These are phyloP conservation scores for Microstegium vimineum DNA, from an alignment of 176 grass and related monocot species.

Conservation along the genomic window DNA sequence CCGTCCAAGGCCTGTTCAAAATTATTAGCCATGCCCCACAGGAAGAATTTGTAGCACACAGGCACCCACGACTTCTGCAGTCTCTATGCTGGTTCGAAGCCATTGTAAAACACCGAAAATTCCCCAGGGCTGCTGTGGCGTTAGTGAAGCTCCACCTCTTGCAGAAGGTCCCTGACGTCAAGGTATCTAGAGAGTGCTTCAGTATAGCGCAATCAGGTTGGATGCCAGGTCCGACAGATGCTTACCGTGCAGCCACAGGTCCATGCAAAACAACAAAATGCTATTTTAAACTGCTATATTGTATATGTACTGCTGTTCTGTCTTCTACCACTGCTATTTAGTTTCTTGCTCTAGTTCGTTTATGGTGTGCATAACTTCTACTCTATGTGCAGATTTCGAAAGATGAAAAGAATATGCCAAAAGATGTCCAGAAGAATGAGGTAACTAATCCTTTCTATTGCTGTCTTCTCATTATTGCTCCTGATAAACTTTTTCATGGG, in stretches of 20 bases:
- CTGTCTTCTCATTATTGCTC: conserved; percentile 13
- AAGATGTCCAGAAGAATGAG: conserved; percentile 54
- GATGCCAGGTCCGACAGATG: background rate
- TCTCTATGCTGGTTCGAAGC: background rate
- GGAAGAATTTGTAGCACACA: background rate
- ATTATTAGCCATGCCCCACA: background rate
- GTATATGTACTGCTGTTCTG: background rate
- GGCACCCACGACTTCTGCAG: background rate
- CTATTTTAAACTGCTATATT: background rate
- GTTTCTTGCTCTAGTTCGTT: conserved; percentile 9
- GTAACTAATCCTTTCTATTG: conserved; percentile 10
- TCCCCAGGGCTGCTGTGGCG: background rate
- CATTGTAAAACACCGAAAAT: background rate
- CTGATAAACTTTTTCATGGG: conserved; percentile 2
- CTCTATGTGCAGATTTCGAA: conserved; percentile 39
- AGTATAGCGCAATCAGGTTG: background rate
- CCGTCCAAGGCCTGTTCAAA: background rate
- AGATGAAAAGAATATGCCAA: conserved; percentile 38
- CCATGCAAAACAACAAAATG: background rate
- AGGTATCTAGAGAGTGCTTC: background rate
- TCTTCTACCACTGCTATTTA: background rate
- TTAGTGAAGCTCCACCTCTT: background rate
- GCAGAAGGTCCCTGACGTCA: background rate
- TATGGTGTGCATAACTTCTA: conserved; percentile 15
- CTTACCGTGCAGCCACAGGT: background rate